Conservation (phyloP, 2,329 filamentous ascomycete genomes). For the Fusarium zealandicum region DNA sequence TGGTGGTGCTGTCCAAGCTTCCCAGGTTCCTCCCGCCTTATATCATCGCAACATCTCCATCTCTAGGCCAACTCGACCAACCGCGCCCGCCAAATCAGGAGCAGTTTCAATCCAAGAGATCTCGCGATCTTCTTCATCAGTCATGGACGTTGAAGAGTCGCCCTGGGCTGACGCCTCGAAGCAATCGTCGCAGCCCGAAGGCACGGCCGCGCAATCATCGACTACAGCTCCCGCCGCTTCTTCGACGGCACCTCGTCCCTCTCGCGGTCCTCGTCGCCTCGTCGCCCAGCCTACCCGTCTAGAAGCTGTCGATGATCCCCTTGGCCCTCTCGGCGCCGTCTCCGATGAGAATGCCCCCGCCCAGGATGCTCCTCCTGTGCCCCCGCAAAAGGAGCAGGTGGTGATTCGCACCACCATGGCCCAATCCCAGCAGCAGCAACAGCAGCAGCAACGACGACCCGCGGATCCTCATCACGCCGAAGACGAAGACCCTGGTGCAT, state of each 20-base stretch:
- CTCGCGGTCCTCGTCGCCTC: conserved; percentile 65
- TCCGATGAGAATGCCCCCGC: conserved; percentile 55
- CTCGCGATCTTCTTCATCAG: conserved; percentile 18
- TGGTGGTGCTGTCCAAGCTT: conserved; percentile 30
- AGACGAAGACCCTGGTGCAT: conserved; percentile 69
- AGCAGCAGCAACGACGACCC: conserved; percentile 52
- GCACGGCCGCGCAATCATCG: conserved; percentile 42
- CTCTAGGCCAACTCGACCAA: conserved; percentile 16
- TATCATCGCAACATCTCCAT: conserved; percentile 32
- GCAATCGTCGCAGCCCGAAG: conserved; percentile 42
- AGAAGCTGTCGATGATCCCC: conserved; percentile 77
- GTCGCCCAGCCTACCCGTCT: conserved; percentile 80
- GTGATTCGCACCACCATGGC: conserved; percentile 66
- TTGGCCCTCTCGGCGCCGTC: conserved; percentile 77
- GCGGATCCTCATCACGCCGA: conserved; percentile 71
- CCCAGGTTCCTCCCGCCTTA: conserved; percentile 14
- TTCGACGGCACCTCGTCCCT: conserved; percentile 50
- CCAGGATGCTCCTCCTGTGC: conserved; percentile 68
- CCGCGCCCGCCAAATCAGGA: conserved; percentile 14
- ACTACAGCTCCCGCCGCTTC: conserved; percentile 40
- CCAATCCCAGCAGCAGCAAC: conserved; percentile 49
- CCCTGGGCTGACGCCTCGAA: conserved; percentile 60
- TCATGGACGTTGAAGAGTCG: conserved; percentile 61
- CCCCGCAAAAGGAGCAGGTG: conserved; percentile 72
- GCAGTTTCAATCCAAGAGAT: conserved; percentile 4